These are phyloP conservation scores for Fistulina hepatica DNA, from an alignment of 1,284 basidiomycete species.

Conservation along the genomic window DNA sequence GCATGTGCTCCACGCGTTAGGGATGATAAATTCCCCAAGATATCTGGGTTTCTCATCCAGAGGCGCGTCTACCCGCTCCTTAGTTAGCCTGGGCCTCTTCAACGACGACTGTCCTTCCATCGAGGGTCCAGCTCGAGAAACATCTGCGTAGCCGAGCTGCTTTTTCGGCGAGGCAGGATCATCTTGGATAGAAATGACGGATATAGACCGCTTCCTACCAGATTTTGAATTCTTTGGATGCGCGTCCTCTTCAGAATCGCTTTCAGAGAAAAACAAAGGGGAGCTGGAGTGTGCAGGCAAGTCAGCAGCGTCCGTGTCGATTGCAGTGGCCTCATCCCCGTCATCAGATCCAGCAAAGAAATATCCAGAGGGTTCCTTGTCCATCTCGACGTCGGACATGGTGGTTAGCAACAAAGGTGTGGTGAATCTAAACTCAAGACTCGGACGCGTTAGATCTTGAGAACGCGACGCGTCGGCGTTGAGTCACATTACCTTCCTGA, in stretches of 20 bases:
- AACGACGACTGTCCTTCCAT: no score
- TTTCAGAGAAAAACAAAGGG: conserved; percentile 46
- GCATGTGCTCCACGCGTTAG: conserved; percentile 74
- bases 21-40: conserved; percentile 59
- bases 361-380: conserved; percentile 23
- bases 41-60: conserved; percentile 37
- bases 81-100: no score
- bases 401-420: conserved; percentile 6
- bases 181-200: conserved; percentile 16
- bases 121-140: no score
- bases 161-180: conserved; percentile 8
- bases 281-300: conserved; percentile 15
- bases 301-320: conserved; percentile 18
- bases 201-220: conserved; percentile 43
- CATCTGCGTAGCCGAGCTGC: no score
- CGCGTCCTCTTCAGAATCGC: conserved; percentile 42
- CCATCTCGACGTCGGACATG: conserved; percentile 22
- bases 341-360: conserved; percentile 44
- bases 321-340: conserved; percentile 23
- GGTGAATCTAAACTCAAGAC: not conserved
- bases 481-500: no score
- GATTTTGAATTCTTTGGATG: conserved; percentile 13
- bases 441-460: not conserved
- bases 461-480: conserved; percentile 1
- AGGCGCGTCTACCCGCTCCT: conserved; percentile 13